Evolutionary conservation across 768 basidiomycete genomes (phyloP).

Genomic region (Candolleomyces efflorescens): DNA sequence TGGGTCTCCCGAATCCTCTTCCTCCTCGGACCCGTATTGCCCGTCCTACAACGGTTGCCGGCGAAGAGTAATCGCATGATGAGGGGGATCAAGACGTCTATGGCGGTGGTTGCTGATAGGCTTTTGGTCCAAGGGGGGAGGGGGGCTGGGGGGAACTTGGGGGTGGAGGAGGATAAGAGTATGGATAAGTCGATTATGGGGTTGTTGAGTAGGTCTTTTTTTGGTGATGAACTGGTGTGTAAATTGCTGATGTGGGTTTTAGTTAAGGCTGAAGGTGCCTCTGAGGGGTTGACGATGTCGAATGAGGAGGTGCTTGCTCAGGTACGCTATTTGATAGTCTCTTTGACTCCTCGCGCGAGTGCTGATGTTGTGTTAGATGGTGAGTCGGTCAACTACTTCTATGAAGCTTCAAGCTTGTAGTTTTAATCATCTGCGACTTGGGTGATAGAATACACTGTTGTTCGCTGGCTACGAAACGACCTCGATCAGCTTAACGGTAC

Average conservation of each 20-base stretch:
- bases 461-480: conserved; percentile 52
- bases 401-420: background rate
- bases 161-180: conserved; percentile 15
- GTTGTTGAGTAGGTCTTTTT: conserved; percentile 23
- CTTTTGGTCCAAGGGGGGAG: conserved; percentile 25
- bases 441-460: conserved; percentile 1
- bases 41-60: conserved; percentile 30
- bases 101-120: conserved; percentile 35
- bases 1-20: conserved; percentile 26
- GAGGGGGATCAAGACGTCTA: conserved; percentile 25
- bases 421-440: background rate
- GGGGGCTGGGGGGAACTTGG: conserved; percentile 26
- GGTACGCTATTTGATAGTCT: conserved; percentile 13
- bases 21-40: conserved; percentile 33
- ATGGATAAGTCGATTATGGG: conserved; percentile 40
- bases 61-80: conserved; percentile 28
- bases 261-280: conserved; percentile 32
- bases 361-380: conserved; percentile 29
- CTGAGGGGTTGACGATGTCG: conserved; percentile 29
- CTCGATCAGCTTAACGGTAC: conserved; percentile 37
- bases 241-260: background rate
- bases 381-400: conserved; percentile 4
- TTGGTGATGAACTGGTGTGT: background rate
- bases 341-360: no score
- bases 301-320: conserved; percentile 34